phyloP scores from a whole-genome alignment of 441 rosid species.

The Erysimum cheiri region DNA sequence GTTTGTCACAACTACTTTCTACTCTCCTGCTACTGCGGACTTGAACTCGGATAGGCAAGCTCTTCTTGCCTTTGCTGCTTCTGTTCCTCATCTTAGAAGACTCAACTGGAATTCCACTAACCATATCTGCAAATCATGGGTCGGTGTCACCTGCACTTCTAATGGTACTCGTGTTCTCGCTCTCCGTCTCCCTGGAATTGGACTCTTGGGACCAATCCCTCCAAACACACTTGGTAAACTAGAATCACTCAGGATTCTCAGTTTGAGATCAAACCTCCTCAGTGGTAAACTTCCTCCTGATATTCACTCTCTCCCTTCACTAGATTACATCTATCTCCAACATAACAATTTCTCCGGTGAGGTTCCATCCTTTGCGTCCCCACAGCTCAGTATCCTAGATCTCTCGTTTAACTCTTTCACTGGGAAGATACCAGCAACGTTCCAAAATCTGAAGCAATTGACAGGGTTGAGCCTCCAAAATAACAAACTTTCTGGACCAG shows the following conservation, averaged over 20 bases:
- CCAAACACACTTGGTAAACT: constrained; percentile 65
- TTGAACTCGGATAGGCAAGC: constrained; percentile 67
- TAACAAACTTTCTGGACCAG: constrained; percentile 61
- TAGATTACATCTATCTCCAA: constrained; percentile 64
- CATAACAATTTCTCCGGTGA: constrained; percentile 72
- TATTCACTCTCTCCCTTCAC: constrained; percentile 59
- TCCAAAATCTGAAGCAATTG: constrained; percentile 52
- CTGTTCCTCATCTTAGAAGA: constrained; percentile 56
- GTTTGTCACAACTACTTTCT: constrained; percentile 29
- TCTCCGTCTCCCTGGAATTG: constrained; percentile 69
- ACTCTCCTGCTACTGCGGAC: constrained; percentile 49
- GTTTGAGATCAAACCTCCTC: constrained; percentile 70
- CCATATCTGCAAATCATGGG: constrained; percentile 66
- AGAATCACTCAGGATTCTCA: constrained; percentile 57
- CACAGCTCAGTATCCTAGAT: constrained; percentile 59
- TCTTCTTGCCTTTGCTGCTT: constrained; percentile 56
- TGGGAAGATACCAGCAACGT: constrained; percentile 54
- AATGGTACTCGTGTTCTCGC: constrained; percentile 48
- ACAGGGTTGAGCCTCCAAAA: constrained; percentile 60
- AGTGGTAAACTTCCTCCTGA: constrained; percentile 70
- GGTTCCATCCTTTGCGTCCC: constrained; percentile 54
- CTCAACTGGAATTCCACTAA: constrained; percentile 59
- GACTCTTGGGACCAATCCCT: constrained; percentile 66
- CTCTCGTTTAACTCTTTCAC: constrained; percentile 67
- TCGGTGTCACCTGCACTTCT: constrained; percentile 58